Conservation (phyloP, 2,329 filamentous ascomycete genomes). For the Decorospora gaudefroyi region DNA sequence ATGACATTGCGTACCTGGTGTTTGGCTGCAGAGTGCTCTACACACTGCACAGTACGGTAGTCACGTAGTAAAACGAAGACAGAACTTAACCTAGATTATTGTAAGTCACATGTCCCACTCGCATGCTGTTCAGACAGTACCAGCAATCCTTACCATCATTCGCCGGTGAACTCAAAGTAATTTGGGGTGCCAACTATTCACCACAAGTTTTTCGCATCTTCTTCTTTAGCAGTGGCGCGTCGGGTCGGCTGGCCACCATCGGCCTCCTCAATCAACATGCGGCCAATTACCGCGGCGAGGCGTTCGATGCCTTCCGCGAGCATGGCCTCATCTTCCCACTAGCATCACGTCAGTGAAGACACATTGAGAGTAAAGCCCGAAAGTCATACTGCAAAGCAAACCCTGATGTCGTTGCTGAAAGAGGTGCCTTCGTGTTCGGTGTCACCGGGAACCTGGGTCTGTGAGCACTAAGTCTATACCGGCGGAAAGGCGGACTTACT, state of each 20-base stretch:
- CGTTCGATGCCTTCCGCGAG: slow-evolving; percentile 70
- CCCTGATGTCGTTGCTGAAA: slow-evolving; percentile 59
- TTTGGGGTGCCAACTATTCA: slow-evolving; percentile 17
- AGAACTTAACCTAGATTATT: no score
- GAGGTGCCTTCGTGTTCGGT: slow-evolving; percentile 52
- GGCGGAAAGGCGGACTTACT: slow-evolving; percentile 48
- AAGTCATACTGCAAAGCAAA: slow-evolving; percentile 41
- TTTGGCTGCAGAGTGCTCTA: slow-evolving; percentile 1
- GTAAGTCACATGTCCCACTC: no score
- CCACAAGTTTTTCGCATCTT: slow-evolving; percentile 42
- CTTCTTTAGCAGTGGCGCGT: slow-evolving; percentile 21
- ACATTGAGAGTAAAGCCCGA: not conserved
- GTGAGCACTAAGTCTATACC: slow-evolving; percentile 31
- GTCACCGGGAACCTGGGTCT: slow-evolving; percentile 50
- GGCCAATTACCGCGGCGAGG: slow-evolving; percentile 58
- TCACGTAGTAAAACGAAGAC: no score
- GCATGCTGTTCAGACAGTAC: not conserved
- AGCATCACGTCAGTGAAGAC: slow-evolving; percentile 10
- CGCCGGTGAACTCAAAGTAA: not conserved
- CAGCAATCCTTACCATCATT: not conserved
- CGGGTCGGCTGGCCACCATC: slow-evolving; percentile 18
- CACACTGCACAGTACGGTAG: no score
- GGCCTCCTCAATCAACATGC: slow-evolving; percentile 42
- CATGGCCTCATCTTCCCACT: slow-evolving; percentile 66
- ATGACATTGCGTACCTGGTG: slow-evolving; percentile 6